These are phyloP conservation scores for Solanum tarapatanum DNA, from an alignment of 257 asterid genomes.

Conservation along the genomic window DNA sequence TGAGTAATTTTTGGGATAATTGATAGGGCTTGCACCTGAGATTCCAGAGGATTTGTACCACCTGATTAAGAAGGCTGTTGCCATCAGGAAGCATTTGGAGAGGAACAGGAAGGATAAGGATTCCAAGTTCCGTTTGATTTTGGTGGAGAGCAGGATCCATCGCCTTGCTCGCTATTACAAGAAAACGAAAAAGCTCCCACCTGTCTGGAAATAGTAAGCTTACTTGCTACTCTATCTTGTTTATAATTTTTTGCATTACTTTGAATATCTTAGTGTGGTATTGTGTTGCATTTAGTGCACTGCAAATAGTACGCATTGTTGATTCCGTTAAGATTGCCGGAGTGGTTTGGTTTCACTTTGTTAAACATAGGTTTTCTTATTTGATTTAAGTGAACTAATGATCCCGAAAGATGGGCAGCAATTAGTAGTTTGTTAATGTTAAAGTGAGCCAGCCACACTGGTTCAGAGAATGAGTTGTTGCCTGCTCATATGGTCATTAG, in stretches of 20 bases:
- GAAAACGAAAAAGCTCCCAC: constrained; percentile 92
- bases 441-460: not conserved
- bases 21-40: constrained; percentile 77
- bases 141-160: constrained; percentile 89
- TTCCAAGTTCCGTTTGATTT: constrained; percentile 75
- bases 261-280: not conserved
- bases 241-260: not conserved
- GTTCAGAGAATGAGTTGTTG: not conserved
- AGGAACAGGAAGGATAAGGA: constrained; percentile 90
- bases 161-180: constrained; percentile 94
- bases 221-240: not conserved
- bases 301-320: not conserved
- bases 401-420: not conserved
- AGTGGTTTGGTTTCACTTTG: not conserved
- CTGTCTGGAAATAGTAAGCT: constrained; percentile 80
- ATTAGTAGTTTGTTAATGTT: not conserved
- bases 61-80: constrained; percentile 80
- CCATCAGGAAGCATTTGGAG: constrained; percentile 81
- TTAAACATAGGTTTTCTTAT: not conserved
- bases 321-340: not conserved
- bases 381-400: not conserved
- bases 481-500: not conserved
- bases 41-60: constrained; percentile 72
- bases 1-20: not conserved
- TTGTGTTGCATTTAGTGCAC: not conserved